phyloP scores from a whole-genome alignment of 2,329 filamentous ascomycete genomes.

The Biscogniauxia marginata region DNA sequence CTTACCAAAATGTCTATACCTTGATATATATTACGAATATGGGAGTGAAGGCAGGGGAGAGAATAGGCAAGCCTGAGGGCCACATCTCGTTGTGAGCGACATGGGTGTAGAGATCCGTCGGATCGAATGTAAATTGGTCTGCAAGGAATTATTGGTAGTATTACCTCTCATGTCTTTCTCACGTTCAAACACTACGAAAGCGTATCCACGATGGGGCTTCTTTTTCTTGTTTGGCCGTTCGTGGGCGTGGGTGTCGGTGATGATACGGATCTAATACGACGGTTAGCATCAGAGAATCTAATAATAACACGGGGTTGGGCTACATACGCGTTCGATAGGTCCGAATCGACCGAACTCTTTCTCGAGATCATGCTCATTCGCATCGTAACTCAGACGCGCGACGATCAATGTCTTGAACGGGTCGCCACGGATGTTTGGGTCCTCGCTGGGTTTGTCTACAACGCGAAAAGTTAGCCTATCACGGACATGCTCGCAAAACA shows the following conservation, averaged over 20 bases:
- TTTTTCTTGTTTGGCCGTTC: constrained; percentile 74
- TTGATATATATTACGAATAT: constrained; percentile 26
- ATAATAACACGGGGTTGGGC: constrained; percentile 7
- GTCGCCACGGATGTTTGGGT: constrained; percentile 87
- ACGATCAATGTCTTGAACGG: constrained; percentile 95
- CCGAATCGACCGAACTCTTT: constrained; percentile 92
- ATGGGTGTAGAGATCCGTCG: constrained; percentile 31
- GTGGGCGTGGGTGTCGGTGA: constrained; percentile 70
- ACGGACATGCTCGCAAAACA: neutral
- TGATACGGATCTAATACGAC: constrained; percentile 71
- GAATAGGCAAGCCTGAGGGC: constrained; percentile 60
- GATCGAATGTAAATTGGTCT: constrained; percentile 31
- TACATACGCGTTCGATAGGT: constrained; percentile 81
- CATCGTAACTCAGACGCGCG: constrained; percentile 83
- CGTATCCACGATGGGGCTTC: constrained; percentile 85
- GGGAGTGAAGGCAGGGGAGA: constrained; percentile 18
- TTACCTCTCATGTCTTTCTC: constrained; percentile 99
- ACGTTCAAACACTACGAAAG: constrained; percentile 94
- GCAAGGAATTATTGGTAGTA: constrained; percentile 43
- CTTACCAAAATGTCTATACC: constrained; percentile 55
- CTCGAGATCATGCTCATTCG: constrained; percentile 85
- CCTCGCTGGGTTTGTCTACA: constrained; percentile 76
- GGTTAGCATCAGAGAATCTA: constrained; percentile 9
- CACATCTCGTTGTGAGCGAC: constrained; percentile 48
- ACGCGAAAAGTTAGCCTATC: constrained; percentile 15